Evolutionary conservation across 2,329 filamentous ascomycete species (phyloP).

Genomic region (Alternaria burnsii): DNA sequence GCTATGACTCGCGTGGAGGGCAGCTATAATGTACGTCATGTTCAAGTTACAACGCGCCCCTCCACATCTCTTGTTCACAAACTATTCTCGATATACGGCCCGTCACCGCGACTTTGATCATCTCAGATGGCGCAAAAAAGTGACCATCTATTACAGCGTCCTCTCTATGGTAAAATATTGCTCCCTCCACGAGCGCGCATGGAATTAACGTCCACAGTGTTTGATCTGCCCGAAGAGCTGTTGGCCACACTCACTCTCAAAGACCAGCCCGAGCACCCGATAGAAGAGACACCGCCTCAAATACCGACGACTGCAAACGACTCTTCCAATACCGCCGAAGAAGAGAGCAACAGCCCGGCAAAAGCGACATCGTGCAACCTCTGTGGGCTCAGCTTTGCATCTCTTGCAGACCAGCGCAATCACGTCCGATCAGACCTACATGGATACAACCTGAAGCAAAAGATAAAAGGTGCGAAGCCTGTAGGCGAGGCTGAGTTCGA

Average conservation of each 20-base stretch:
- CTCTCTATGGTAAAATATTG: constrained; percentile 49
- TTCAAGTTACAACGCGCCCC: constrained; percentile 14
- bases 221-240: constrained; percentile 80
- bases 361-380: constrained; percentile 80
- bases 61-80: constrained; percentile 6
- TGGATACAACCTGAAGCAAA: constrained; percentile 93
- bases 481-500: constrained; percentile 87
- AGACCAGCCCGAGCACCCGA: constrained; percentile 37
- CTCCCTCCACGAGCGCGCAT: background rate
- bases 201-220: constrained; percentile 64
- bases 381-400: constrained; percentile 76
- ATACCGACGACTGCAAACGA: constrained; percentile 24
- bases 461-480: constrained; percentile 74
- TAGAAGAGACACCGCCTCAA: constrained; percentile 25
- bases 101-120: background rate
- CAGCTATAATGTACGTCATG: constrained; percentile 13
- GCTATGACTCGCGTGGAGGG: constrained; percentile 8
- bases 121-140: constrained; percentile 42
- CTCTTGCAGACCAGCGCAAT: constrained; percentile 79
- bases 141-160: constrained; percentile 47
- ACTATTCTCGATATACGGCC: background rate
- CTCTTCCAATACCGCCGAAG: constrained; percentile 50
- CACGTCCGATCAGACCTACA: constrained; percentile 93
- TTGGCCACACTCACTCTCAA: constrained; percentile 72
- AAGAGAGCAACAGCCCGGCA: constrained; percentile 52